Percentiles rank a stretch among this genome's conserved stretches.
phyloP scores from a whole-genome alignment of 2,329 filamentous ascomycete genomes.

The Stachybotrys chartarum region DNA sequence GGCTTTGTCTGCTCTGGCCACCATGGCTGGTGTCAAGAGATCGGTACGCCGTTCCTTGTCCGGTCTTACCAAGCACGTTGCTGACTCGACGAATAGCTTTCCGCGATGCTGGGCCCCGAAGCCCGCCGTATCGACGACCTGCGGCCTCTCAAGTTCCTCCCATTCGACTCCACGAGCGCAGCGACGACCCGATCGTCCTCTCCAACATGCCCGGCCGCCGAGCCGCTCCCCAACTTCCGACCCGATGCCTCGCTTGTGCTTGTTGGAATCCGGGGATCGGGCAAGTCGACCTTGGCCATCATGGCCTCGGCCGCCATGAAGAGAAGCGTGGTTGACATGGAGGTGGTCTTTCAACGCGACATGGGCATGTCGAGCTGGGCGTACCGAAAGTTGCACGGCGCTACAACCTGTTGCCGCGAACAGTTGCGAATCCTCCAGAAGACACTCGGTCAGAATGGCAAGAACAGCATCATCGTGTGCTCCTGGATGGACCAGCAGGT shows the following conservation, averaged over 20 bases:
- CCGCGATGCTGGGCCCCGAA: conserved; percentile 23
- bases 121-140: conserved; percentile 3
- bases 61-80: background rate
- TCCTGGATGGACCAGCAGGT: conserved; percentile 61
- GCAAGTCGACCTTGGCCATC: conserved; percentile 69
- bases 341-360: conserved; percentile 58
- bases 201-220: conserved; percentile 13
- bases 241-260: conserved; percentile 64
- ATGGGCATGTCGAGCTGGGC: conserved; percentile 54
- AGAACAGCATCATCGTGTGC: conserved; percentile 62
- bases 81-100: conserved; percentile 8
- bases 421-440: conserved; percentile 56
- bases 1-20: background rate
- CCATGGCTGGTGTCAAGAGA: conserved; percentile 33
- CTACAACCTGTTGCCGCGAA: conserved; percentile 53
- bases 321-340: conserved; percentile 61
- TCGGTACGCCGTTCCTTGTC: conserved; percentile 4
- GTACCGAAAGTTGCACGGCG: conserved; percentile 58
- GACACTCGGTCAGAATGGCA: conserved; percentile 50
- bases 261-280: conserved; percentile 65
- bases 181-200: conserved; percentile 14
- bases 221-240: conserved; percentile 34
- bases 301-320: conserved; percentile 67
- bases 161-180: background rate
- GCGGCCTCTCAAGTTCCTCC: background rate